Base-by-base conservation (phyloP, 2,329 filamentous ascomycete genomes). In the Colletotrichum sp. region DNA sequence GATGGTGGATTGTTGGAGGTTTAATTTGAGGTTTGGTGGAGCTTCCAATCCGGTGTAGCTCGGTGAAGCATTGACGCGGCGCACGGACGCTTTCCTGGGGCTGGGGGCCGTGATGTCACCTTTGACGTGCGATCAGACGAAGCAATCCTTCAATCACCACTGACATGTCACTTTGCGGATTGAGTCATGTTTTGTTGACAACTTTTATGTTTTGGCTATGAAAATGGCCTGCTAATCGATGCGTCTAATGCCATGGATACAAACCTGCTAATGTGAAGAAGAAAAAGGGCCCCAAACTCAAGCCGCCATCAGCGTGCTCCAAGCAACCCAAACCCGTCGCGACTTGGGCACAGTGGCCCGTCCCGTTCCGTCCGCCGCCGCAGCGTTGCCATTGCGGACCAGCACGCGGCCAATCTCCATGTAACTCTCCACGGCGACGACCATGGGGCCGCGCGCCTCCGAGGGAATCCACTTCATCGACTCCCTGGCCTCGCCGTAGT, bases 381-480 rank as follows among this genome's bases (percentile, higher is more conserved):
- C 68, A 10, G 60, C 34, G 4, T 62, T 66, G 36, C 55, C 62
- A 7, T 71, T 68, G 39, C 68, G 64, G 71, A 86, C 83, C 30
- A 94, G 80, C n/a, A 93, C 90, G 57, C 92, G 85, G 16, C 92
- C 93, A 81, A 95, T 95, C 81, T 94, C 93, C 90, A 95, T 93
- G 80, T 95, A 95, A 78, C 92, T 94, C 82, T 95, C 93, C 0
- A 95, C 92, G 1, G 93, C 93, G 7, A 94, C 93, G 15, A 92
- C 87, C 81, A 95, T 91, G 1, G 92, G 91, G 0, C 90, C 92
- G 78, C 91, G 87, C 0, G 90, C 91, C 79, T 92, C 89, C 0
- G 76, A 64, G 0, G 94, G 93, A 1, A 96, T 84, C 77, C 89
- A 84, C 65, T 92, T 89, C 78, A 96, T 94, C 0, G 90, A 88